Percentiles rank a stretch among this genome's conserved stretches.
Conservation (phyloP, 2,329 filamentous ascomycete species). For the Diaporthe helianthi region DNA sequence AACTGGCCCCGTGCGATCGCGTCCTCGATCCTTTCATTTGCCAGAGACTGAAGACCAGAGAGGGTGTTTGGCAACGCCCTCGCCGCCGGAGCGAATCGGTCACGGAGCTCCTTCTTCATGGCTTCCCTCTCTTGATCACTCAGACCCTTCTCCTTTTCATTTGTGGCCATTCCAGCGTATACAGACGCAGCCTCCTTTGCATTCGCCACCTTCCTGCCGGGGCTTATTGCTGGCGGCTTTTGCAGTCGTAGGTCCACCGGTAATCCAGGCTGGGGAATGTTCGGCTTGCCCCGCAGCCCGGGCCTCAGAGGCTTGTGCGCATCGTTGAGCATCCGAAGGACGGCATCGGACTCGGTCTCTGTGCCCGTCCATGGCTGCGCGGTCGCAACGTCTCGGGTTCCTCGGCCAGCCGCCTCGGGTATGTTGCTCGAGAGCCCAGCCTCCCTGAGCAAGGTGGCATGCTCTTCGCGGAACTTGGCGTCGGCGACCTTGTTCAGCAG, state of each 20-base stretch:
- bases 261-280: slow-evolving; percentile 48
- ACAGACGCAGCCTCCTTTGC: slow-evolving; percentile 64
- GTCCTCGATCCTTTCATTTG: slow-evolving; percentile 90
- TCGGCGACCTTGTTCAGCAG: slow-evolving; percentile 64
- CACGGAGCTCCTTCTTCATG: slow-evolving; percentile 75
- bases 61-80: slow-evolving; percentile 78
- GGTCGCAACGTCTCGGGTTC: slow-evolving; percentile 71
- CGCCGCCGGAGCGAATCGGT: slow-evolving; percentile 78
- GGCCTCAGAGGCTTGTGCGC: slow-evolving; percentile 72
- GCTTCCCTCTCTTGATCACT: slow-evolving; percentile 76
- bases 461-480: slow-evolving; percentile 60
- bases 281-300: slow-evolving; percentile 54
- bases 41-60: slow-evolving; percentile 79
- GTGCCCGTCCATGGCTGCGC: slow-evolving; percentile 79
- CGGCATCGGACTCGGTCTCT: slow-evolving; percentile 76
- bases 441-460: slow-evolving; percentile 56
- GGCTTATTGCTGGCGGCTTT: slow-evolving; percentile 46
- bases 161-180: slow-evolving; percentile 58
- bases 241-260: slow-evolving; percentile 61
- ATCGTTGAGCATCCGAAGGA: slow-evolving; percentile 85
- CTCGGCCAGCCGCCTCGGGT: slow-evolving; percentile 67
- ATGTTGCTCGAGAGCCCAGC: slow-evolving; percentile 48
- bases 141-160: slow-evolving; percentile 60
- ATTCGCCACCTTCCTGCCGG: slow-evolving; percentile 57
- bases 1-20: slow-evolving; percentile 93